These are phyloP conservation scores for Aspergillus carlsbadensis DNA, from an alignment of 495 filamentous ascomycete species.

Conservation along the genomic window DNA sequence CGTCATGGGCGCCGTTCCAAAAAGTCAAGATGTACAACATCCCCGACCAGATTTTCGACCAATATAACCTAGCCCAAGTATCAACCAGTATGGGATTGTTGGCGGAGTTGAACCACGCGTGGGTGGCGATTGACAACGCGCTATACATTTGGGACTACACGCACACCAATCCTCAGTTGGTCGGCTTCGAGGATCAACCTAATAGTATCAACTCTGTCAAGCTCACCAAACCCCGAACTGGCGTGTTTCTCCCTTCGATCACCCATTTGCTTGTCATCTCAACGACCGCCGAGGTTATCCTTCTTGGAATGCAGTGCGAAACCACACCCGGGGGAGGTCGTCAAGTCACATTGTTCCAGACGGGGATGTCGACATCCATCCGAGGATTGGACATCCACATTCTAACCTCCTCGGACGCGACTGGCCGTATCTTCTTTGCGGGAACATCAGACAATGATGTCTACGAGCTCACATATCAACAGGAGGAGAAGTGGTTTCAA, in stretches of 20 bases:
- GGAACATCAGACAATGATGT: slow-evolving; percentile 80
- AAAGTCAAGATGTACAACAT: slow-evolving; percentile 78
- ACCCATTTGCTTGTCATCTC: slow-evolving; percentile 86
- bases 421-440: slow-evolving; percentile 88
- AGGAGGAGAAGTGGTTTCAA: slow-evolving; percentile 94
- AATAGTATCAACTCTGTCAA: slow-evolving; percentile 84
- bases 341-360: slow-evolving; percentile 75
- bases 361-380: slow-evolving; percentile 72
- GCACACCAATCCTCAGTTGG: slow-evolving; percentile 77
- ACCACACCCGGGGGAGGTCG: slow-evolving; percentile 60
- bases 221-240: slow-evolving; percentile 70
- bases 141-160: slow-evolving; percentile 99
- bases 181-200: slow-evolving; percentile 86
- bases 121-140: slow-evolving; percentile 92
- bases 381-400: slow-evolving; percentile 69
- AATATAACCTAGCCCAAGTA: slow-evolving; percentile 80
- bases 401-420: slow-evolving; percentile 72
- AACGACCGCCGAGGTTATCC: slow-evolving; percentile 75
- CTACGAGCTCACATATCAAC: slow-evolving; percentile 91
- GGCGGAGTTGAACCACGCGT: slow-evolving; percentile 88
- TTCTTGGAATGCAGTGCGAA: slow-evolving; percentile 74
- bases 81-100: slow-evolving; percentile 90
- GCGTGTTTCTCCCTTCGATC: slow-evolving; percentile 82
- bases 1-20: slow-evolving; percentile 87
- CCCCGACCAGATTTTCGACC: slow-evolving; percentile 83